Base-by-base conservation (phyloP, 139 green algal species). In the Zygnema cylindricum region DNA sequence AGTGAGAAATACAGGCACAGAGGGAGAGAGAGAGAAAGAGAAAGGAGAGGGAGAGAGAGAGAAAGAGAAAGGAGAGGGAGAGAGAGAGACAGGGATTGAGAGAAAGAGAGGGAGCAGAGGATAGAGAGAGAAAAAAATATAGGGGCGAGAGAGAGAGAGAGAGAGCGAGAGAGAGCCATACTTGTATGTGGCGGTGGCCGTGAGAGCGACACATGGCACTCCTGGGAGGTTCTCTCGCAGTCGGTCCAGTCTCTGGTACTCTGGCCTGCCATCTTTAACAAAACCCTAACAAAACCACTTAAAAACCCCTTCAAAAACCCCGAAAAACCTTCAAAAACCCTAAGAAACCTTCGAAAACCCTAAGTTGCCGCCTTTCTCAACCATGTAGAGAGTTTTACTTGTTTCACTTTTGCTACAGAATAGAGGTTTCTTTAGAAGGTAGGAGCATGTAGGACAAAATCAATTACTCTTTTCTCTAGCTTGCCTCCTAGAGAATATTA, bases 171-270 rank as follows among this genome's bases (percentile, higher is more conserved):
- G n/a, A n/a, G n/a, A n/a, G n/a, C n/a, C 78, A 86, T 16, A 86
- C 78, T 84, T 0, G 23, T 36, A 21, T 3, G 95, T 97, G 42
- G 95, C 95, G 3, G 95, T 96, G 40, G 95, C 95, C 43, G 95
- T 96, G 40, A 96, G 88, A 1, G 95, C 95, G 73, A 93, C 93
- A 3, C 94, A 71, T 16, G 94, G 94, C 39, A 95, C 71, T 0
- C 88, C 76, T 0, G 76, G 82, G 40, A 96, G 94, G 3, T 38
- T 23, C 42, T 69, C 42, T 71, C 73, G 90, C 25, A 96, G 82
- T 7, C 54, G 2, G 3, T 93, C 93, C 33, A 97, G 90, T 42
- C 88, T 55, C 81, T 95, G 92, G 91, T 97, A 97, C 77, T 88
- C 85, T 2, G 85, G 85, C 85, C 85, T 88, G 75, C 75, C n/a